Base-by-base conservation (phyloP, 108 stramenopile genomes). In the Nannochloropsis oceanica region DNA sequence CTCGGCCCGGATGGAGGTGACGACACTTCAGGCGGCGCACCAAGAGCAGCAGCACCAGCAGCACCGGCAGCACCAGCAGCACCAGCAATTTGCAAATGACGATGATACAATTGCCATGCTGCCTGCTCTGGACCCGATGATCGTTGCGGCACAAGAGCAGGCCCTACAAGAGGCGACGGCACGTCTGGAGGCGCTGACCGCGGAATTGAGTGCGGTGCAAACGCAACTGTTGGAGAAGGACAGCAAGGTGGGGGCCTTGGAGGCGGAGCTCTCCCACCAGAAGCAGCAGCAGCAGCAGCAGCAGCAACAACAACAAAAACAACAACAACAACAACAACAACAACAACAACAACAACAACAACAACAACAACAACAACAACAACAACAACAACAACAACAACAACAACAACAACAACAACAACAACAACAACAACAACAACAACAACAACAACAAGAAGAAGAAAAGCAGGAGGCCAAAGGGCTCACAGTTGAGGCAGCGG, bases 111-210 rank as follows among this genome's bases (percentile, higher is more conserved):
- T 73, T n/a, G 59, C 59, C 10, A 84, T 88, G 87, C 42, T 81
- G 27, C 84, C 87, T 1, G 87, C 81, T 12, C 84, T 81, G 44
- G 43, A 25, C 43, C 84, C 44, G 13, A 81, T 84, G 0, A 84
- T 27, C 0, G 81, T 80, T 12, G 84, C 84, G 2, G 84, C 46
- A 9, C 84, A 84, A 3, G 87, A 84, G 27, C 84, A 88, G 84
- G 81, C 22, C 10, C 81, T 84, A 25, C 79, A 73, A 46, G 87
- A 84, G 8, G 84, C 84, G 81, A 84, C 44, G 81, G 81, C 84
- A 13, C 80, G 84, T 11, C 84, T 73, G 18, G 84, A 88, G 59
- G 84, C 80, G 8, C 22, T 84, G n/a, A 84, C 50, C 26, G 43
- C 81, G 27, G 84, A 43, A 24, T 46, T 84, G 7, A 80, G 24